Base-by-base conservation (phyloP, 1,284 basidiomycete genomes). In the Mixia osmundae region DNA sequence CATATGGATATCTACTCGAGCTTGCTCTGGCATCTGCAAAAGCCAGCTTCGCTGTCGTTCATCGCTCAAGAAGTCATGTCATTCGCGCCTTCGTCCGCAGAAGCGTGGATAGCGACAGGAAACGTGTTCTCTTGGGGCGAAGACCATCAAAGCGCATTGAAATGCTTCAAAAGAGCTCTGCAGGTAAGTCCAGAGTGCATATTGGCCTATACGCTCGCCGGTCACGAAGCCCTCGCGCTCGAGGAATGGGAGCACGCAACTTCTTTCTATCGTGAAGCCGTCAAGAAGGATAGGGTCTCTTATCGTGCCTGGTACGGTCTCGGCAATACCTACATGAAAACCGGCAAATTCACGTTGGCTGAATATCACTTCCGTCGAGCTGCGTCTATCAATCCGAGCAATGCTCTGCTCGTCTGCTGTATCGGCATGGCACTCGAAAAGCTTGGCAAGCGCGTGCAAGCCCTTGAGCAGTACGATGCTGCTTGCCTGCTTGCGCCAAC, bases 271-370 rank as follows among this genome's bases (percentile, higher is more conserved):
- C 71, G 87, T 53, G 72, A 69, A 36, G 83, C 85, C 27, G 65
- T 94, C 54, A 68, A 77, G 55, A 71, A 72, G 38, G 80, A 91
- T 63, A 61, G 68, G 50, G 70, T 78, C 55, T 80, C 87, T 57
- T 94, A 91, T 58, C 87, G 85, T 60, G 85, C 87, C 37, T 94
- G 85, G 83, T 85, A 56, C 54, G 87, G 87, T n/a, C 63, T 94
- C 47, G 85, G 87, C 37, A 76, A 77, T 33, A 87, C 82, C 53
- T 94, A 89, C 63, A 64, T 85, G 54, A 68, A 77, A 48, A 76
- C 75, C 66, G 85, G 76, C 59, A 87, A 85, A 61, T 62, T 76
- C 44, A 70, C 76, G 36, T 63, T 85, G 43, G 83, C 85, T 25
- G 80, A 91, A 55, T 91, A 85, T 60, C 83, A 91, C 59, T 91